Base-by-base conservation (phyloP, 1,284 basidiomycete species). In the Termitomyces sp. region DNA sequence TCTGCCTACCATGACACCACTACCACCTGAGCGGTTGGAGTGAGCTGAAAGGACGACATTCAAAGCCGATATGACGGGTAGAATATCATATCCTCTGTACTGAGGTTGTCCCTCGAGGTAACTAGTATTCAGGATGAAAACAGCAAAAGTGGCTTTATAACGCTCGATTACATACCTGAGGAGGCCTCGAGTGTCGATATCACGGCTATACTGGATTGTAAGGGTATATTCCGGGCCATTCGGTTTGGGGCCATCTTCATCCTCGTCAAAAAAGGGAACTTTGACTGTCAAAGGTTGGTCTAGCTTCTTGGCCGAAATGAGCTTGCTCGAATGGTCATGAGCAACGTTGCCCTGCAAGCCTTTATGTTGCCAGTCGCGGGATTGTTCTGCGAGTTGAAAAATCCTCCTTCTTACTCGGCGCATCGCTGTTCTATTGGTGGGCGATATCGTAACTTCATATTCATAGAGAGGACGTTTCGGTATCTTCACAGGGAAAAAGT, bases 401-500 rank as follows among this genome's bases (percentile, higher is more conserved):
- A 91, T 84, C 2, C 88, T 77, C 44, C 79, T 75, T 64, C 81
- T 85, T 36, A 90, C 76, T 12, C 86, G 80, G 55, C 75, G 78
- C 48, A 73, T 68, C 2, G 78, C 67, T 13, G 76, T 76, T 5
- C 73, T 79, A 2, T 73, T 70, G 7, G 68, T 64, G 1, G 88
- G 88, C 0, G 79, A 69, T 33, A 90, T 82, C 1, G 75, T 63
- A 8, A 90, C 78, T 58, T 85, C 81, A 60, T 91, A 91, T 59
- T 91, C 88, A 63, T 76, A 81, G 9, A 89, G 61, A 0, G 82
- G 77, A 0, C 74, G 78, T 50, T 82, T 81, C 1, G 84, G 83
- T 15, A 88, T 70, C 40, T 74, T 74, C 17, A 91, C 74, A 1
- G 88, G 82, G 69, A 90, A 90, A 72, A 84, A 89, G 61, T 91